These are phyloP conservation scores for Thermoascus crustaceus DNA, from an alignment of 2,329 filamentous ascomycete species.

Conservation along the genomic window DNA sequence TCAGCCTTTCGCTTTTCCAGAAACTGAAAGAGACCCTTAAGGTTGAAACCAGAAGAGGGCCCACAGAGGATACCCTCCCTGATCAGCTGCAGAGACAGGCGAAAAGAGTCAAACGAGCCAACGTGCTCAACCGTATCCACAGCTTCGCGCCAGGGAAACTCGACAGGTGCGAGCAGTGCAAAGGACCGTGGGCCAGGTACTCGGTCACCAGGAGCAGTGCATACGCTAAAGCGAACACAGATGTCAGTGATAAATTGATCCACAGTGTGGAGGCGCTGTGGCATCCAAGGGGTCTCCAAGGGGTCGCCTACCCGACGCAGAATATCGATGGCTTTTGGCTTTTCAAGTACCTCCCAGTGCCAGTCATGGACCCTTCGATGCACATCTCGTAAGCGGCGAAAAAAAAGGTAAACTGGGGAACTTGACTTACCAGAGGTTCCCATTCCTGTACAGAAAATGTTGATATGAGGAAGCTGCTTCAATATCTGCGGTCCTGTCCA, in stretches of 20 bases:
- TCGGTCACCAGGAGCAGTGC: conserved; percentile 49
- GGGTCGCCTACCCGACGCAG: conserved; percentile 13
- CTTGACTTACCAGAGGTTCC: conserved; percentile 40
- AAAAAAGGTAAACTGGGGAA: background rate
- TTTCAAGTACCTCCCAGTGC: conserved; percentile 45
- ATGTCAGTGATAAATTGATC: conserved; percentile 20
- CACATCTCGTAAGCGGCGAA: background rate
- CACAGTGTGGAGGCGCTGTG: too few species aligned
- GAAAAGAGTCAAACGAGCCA: conserved; percentile 47
- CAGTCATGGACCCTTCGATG: conserved; percentile 39
- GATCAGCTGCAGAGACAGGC: conserved; percentile 46
- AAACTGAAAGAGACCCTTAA: conserved; percentile 45
- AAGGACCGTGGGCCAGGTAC: conserved; percentile 52
- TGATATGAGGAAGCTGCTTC: conserved; percentile 49
- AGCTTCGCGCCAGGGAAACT: conserved; percentile 51
- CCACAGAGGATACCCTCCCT: conserved; percentile 53
- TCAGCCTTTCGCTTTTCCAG: conserved; percentile 42
- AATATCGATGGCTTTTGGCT: conserved; percentile 34
- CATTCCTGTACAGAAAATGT: conserved; percentile 49
- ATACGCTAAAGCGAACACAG: conserved; percentile 38
- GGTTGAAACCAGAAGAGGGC: conserved; percentile 53
- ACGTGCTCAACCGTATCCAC: conserved; percentile 52
- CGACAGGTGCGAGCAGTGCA: conserved; percentile 41
- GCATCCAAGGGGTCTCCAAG: too few species aligned
- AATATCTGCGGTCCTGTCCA: conserved; percentile 55